These are phyloP conservation scores for Triticum turgidum DNA, from an alignment of 176 grass and related monocot genomes.

Conservation along the genomic window DNA sequence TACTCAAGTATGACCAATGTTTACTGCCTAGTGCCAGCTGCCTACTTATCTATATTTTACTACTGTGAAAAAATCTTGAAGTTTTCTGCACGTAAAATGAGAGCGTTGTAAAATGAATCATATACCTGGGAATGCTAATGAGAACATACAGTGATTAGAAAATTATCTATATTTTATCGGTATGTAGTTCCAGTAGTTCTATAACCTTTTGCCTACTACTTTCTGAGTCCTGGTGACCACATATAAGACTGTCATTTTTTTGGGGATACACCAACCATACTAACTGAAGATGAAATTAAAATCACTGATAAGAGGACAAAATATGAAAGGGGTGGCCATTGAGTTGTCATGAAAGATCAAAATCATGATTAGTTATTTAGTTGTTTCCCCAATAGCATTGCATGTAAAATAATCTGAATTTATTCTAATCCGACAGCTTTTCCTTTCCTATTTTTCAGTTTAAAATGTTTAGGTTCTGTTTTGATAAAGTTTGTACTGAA, in stretches of 20 bases:
- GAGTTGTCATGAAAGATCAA: background rate
- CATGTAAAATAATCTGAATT: background rate
- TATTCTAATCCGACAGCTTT: background rate
- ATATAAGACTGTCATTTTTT: background rate
- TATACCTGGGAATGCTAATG: background rate
- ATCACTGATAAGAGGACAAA: background rate
- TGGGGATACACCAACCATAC: background rate
- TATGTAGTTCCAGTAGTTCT: background rate
- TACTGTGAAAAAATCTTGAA: background rate
- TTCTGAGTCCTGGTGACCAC: background rate
- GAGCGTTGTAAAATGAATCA: background rate
- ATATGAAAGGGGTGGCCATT: background rate
- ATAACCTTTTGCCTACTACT: background rate
- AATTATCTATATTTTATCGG: background rate
- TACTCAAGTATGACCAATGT: background rate
- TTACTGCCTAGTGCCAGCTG: background rate
- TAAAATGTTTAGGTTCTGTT: background rate
- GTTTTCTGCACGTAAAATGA: background rate
- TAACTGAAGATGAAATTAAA: background rate
- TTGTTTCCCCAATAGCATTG: background rate
- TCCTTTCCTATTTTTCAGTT: background rate
- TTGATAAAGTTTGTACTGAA: slow-evolving; percentile 8
- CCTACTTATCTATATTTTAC: background rate
- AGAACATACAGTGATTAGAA: background rate
- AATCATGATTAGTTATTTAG: background rate